These are phyloP conservation scores for Fusarium austroafricanum DNA, from an alignment of 2,329 filamentous ascomycete genomes.

Conservation along the genomic window DNA sequence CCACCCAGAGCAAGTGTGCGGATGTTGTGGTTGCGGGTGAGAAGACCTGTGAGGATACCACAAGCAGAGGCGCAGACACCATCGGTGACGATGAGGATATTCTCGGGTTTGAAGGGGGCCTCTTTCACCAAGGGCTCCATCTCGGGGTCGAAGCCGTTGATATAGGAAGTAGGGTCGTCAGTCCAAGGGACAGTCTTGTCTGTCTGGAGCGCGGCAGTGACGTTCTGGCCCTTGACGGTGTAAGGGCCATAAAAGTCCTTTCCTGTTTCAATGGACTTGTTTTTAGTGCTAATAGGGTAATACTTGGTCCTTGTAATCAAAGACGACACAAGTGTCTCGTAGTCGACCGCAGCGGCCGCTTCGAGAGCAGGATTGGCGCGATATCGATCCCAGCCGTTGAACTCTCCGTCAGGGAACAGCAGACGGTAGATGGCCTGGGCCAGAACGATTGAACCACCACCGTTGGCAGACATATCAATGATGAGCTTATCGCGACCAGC, in stretches of 20 bases:
- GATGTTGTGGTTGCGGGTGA: conserved; percentile 50
- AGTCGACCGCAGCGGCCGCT: conserved; percentile 33
- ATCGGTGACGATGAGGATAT: conserved; percentile 42
- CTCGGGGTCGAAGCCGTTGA: conserved; percentile 37
- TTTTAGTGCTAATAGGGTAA: conserved; percentile 27
- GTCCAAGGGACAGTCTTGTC: conserved; percentile 31
- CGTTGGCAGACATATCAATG: conserved; percentile 42
- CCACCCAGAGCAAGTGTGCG: conserved; percentile 68
- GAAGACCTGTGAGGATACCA: conserved; percentile 43
- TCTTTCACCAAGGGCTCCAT: conserved; percentile 26
- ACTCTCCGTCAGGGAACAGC: conserved; percentile 38
- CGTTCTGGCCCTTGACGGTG: conserved; percentile 33
- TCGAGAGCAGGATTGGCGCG: conserved; percentile 39
- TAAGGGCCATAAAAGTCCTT: conserved; percentile 43
- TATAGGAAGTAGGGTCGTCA: conserved; percentile 15
- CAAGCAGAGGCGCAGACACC: conserved; percentile 43
- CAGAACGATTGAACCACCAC: conserved; percentile 38
- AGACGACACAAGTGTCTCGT: conserved; percentile 21
- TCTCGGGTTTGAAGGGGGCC: conserved; percentile 41
- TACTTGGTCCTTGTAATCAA: conserved; percentile 23
- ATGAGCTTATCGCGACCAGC: conserved; percentile 43
- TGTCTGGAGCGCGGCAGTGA: conserved; percentile 36
- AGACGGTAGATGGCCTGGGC: conserved; percentile 39
- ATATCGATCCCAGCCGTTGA: conserved; percentile 34
- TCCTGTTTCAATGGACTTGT: conserved; percentile 31